phyloP scores from a whole-genome alignment of 345 rosid genomes.

The Boechera retrofracta region DNA sequence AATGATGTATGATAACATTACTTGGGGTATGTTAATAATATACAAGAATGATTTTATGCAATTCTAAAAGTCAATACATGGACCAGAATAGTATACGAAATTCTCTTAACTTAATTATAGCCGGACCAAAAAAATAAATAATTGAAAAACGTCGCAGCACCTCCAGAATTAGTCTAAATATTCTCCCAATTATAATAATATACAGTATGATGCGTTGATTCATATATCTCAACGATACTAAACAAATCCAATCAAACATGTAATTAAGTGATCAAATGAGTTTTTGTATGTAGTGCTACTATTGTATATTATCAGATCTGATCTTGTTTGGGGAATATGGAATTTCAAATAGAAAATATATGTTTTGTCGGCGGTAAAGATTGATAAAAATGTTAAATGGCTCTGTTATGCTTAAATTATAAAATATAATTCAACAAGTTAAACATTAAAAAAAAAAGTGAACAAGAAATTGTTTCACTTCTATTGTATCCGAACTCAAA shows the following conservation, averaged over 20 bases:
- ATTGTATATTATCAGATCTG: conserved; percentile 11
- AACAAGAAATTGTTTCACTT: not conserved
- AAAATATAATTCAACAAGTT: not conserved
- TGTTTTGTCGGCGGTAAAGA: not conserved
- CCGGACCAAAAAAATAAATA: not conserved
- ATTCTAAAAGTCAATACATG: not conserved
- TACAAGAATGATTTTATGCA: not conserved
- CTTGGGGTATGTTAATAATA: not conserved
- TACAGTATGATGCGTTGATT: not conserved
- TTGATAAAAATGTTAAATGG: not conserved
- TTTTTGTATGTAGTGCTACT: not conserved
- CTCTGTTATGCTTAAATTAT: not conserved
- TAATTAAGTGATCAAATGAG: conserved; percentile 10
- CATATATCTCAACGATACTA: not conserved
- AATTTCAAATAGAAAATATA: not conserved
- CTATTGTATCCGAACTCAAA: not conserved
- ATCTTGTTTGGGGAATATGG: conserved; percentile 10
- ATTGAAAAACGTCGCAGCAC: not conserved
- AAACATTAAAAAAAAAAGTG: not conserved
- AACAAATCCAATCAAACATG: conserved; percentile 7
- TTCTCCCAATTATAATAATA: conserved; percentile 15
- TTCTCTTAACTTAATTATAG: not conserved
- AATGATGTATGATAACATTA: not conserved
- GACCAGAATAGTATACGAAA: not conserved
- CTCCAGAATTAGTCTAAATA: conserved; percentile 10